Base-by-base conservation (phyloP, 306 rosid genomes). In the Albizia julibrissin region DNA sequence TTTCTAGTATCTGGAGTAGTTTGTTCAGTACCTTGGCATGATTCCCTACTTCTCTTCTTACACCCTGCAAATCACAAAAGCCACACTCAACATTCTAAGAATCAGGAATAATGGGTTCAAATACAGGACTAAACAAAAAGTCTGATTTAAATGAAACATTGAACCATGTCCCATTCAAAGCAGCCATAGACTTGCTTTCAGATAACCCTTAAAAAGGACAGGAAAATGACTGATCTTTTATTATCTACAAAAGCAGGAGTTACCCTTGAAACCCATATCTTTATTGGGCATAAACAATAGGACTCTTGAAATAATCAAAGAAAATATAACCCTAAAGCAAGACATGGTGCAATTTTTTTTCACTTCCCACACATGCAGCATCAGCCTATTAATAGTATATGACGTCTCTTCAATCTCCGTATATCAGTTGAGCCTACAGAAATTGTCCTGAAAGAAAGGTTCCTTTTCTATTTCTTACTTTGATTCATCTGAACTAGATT, bases 31-130 rank as follows among this genome's bases (percentile, higher is more conserved):
- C 85, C 81, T 83, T 93, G 0, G 98, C 93, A 80, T 92, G 94
- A 19, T 82, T 91, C 47, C 99, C 99, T 12, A 88, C 97, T 89
- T 95, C 99, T 88, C 97, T 95, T 87, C 99, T 89, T 44, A 93
- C 99, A 69, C 99, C 99, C 99, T 95, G 88, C 85, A 79, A 75
- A 75, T 79, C 49, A 77, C 16, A 80, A 26, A 62, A 79, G 49
- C 37, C 50, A 81, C 40, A 64, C 34, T 66, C 71, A 66, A 37
- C 42, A 33, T 67, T 34, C 44, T 8, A 67, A 8, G 24, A 67
- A 67, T 6, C 44, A 18, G 52, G 15, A 47, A 47, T 47, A 46
- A 46, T 46, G 50, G 50, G 1, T 44, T 44, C 3, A 44, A 44
- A 44, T 8, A 46, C 50, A 46, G 52, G 52, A 47, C 52, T 14